A percentile compares a stretch with the other conserved stretches of the same genome.
Conservation (phyloP, 371 early-diverging fungal genomes). For the Rhizoclosmatium hyalinum region DNA sequence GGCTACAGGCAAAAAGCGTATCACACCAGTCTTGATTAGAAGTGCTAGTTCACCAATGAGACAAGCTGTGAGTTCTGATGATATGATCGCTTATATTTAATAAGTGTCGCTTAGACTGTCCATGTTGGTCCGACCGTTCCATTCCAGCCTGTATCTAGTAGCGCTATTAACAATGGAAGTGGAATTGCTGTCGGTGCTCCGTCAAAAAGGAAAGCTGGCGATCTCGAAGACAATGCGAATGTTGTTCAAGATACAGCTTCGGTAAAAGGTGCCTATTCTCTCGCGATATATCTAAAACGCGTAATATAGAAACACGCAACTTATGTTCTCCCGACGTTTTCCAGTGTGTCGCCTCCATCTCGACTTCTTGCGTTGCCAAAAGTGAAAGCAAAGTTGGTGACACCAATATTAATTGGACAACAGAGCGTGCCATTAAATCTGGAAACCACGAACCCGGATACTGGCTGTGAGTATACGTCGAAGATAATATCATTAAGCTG, state of each 20-base stretch:
- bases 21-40: conserved; percentile 73
- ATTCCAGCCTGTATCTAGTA: not conserved
- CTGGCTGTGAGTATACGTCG: not conserved
- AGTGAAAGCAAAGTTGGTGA: conserved; percentile 1
- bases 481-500: no score
- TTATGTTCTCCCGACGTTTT: conserved; percentile 12
- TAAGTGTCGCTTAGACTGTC: conserved; percentile 8
- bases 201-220: conserved; percentile 22
- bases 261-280: not conserved
- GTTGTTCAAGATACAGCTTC: not conserved
- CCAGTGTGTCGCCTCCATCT: conserved; percentile 14
- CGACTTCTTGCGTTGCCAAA: conserved; percentile 25
- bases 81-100: not conserved
- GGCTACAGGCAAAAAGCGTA: conserved; percentile 80
- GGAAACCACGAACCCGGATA: conserved; percentile 24
- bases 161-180: conserved; percentile 13
- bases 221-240: not conserved
- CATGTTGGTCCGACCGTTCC: conserved; percentile 11
- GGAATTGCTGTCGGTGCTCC: conserved; percentile 13
- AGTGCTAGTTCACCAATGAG: conserved; percentile 35
- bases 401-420: not conserved
- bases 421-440: conserved; percentile 8
- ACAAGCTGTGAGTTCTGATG: conserved; percentile 10
- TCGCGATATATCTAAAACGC: not conserved
- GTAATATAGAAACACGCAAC: not conserved